A percentile compares a stretch with the other conserved stretches of the same genome.
Evolutionary conservation across 208 protist species (phyloP).

Genomic region (Kentomonas sorsogonicus): DNA sequence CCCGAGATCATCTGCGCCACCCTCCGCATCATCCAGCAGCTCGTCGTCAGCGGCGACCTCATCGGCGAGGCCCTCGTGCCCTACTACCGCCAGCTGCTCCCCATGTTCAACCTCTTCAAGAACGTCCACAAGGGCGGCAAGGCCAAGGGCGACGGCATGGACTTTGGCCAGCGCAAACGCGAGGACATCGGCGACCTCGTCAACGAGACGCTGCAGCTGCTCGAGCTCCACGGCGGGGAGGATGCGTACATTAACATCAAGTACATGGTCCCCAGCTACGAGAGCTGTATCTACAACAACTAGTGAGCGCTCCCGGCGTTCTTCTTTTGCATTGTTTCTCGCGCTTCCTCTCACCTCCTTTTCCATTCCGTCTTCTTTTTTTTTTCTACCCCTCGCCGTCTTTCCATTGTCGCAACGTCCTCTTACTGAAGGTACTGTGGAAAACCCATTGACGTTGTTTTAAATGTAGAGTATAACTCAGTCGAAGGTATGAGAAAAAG

Average conservation of each 20-base stretch:
- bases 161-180: constrained; percentile 93
- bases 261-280: constrained; percentile 94
- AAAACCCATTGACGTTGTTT: too few relatives aligned
- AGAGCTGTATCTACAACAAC: constrained; percentile 79
- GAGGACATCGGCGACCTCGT: constrained; percentile 94
- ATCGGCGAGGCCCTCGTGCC: constrained; percentile 97
- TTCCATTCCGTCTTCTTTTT: constrained; percentile 5
- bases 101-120: constrained; percentile 98
- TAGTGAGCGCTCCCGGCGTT: too few relatives aligned
- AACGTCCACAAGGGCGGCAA: constrained; percentile 82
- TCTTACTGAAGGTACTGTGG: too few relatives aligned
- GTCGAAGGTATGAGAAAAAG: neutral
- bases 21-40: constrained; percentile 95
- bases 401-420: too few relatives aligned
- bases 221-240: constrained; percentile 88
- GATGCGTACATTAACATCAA: constrained; percentile 96
- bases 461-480: neutral
- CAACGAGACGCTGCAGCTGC: constrained; percentile 95
- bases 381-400: too few relatives aligned
- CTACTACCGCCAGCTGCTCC: constrained; percentile 98
- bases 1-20: constrained; percentile 92
- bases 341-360: too few relatives aligned
- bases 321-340: too few relatives aligned
- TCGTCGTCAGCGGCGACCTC: constrained; percentile 92
- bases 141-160: constrained; percentile 92